Evolutionary conservation across 306 rosid species (phyloP).

Genomic region (Trifolium dubium): DNA sequence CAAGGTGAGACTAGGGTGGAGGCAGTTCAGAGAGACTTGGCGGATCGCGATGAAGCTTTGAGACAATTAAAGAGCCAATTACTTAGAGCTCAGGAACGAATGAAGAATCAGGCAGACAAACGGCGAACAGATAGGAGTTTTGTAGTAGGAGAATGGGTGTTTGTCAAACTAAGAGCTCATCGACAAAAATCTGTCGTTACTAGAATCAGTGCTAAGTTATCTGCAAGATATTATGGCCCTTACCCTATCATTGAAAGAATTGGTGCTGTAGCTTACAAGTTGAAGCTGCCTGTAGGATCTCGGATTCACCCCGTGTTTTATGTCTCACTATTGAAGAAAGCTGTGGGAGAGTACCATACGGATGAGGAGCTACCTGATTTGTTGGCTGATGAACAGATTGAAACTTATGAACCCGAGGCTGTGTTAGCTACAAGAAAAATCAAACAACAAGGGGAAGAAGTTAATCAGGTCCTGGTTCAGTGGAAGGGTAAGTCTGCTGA

Average conservation of each 20-base stretch:
- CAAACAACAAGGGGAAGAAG: neutral
- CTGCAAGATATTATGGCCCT: neutral
- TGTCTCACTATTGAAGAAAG: neutral
- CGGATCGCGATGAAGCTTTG: too few species aligned
- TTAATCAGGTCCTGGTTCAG: neutral
- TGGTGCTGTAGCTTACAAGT: neutral
- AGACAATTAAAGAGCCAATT: too few species aligned
- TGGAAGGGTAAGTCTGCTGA: neutral
- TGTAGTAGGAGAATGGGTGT: neutral
- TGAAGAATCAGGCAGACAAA: too few species aligned
- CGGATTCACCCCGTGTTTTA: neutral
- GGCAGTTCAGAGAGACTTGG: too few species aligned
- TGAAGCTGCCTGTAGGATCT: neutral
- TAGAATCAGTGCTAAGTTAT: neutral
- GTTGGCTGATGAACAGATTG: neutral
- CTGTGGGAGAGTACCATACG: too few species aligned
- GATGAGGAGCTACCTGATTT: neutral
- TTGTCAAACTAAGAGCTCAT: neutral
- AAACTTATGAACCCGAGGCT: neutral
- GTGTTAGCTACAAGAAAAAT: neutral
- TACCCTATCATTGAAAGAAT: neutral
- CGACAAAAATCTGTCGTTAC: neutral
- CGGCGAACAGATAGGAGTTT: neutral
- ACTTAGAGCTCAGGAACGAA: too few species aligned
- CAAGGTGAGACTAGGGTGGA: too few species aligned